These are phyloP conservation scores for Trapa incisa DNA, from an alignment of 345 rosid species.

Conservation along the genomic window DNA sequence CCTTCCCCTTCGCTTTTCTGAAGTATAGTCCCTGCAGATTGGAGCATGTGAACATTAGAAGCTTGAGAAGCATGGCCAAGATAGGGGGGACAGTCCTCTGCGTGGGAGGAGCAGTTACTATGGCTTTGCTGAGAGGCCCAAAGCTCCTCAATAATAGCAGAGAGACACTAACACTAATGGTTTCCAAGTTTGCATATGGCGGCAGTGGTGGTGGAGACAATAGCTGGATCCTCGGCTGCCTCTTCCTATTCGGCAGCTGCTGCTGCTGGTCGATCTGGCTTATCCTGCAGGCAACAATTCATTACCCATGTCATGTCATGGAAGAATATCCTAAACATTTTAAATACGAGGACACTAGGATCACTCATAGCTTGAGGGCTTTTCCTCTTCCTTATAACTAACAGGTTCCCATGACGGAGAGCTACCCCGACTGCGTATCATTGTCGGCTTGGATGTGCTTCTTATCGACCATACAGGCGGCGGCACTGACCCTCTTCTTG, in stretches of 20 bases:
- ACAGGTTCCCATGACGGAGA: conserved; percentile 48
- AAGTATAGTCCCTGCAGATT: conserved; percentile 20
- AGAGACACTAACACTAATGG: conserved; percentile 8
- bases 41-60: conserved; percentile 40
- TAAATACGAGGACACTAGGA: too few relatives aligned
- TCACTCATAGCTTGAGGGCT: too few relatives aligned
- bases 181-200: conserved; percentile 13
- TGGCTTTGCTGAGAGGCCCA: conserved; percentile 62
- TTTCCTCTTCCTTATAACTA: neutral
- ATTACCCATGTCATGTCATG: neutral
- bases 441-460: conserved; percentile 74
- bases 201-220: conserved; percentile 9
- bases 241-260: conserved; percentile 41
- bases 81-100: conserved; percentile 45
- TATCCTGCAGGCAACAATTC: conserved; percentile 45
- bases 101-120: conserved; percentile 49
- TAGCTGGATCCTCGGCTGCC: conserved; percentile 50
- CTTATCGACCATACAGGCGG: conserved; percentile 46
- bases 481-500: conserved; percentile 26
- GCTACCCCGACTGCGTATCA: conserved; percentile 47
- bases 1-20: too few relatives aligned
- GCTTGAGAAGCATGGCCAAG: conserved; percentile 51
- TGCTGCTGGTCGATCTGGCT: conserved; percentile 72
- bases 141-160: conserved; percentile 38
- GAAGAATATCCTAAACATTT: too few relatives aligned